Percentiles rank a stretch among this genome's conserved stretches.
Conservation (phyloP, 805 yeast genomes). For the Wickerhamiella vanderwaltii region DNA sequence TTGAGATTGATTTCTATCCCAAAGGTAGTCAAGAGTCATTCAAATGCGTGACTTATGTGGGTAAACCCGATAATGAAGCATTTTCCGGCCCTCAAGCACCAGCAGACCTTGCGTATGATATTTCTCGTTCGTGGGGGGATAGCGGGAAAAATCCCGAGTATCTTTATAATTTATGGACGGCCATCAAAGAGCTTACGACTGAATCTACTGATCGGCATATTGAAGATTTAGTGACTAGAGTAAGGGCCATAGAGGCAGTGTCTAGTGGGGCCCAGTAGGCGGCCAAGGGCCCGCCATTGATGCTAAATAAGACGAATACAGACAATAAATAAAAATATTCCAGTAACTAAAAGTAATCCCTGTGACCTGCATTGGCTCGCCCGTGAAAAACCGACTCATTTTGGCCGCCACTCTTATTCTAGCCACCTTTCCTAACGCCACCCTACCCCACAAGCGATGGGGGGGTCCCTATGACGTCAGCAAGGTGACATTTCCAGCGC, state of each 20-base stretch:
- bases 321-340: no score
- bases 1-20: slow-evolving; percentile 51
- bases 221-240: slow-evolving; percentile 27
- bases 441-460: no score
- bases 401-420: no score
- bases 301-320: no score
- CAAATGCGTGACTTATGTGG: slow-evolving; percentile 62
- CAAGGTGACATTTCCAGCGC: no score
- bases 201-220: slow-evolving; percentile 34
- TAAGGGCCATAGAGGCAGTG: slow-evolving; percentile 16
- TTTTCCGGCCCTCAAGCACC: slow-evolving; percentile 73
- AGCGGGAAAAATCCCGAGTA: slow-evolving; percentile 75
- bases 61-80: slow-evolving; percentile 67
- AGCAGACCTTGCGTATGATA: slow-evolving; percentile 46
- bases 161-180: slow-evolving; percentile 39
- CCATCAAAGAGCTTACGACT: slow-evolving; percentile 35
- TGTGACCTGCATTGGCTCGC: no score
- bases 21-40: slow-evolving; percentile 28
- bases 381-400: no score
- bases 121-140: slow-evolving; percentile 52
- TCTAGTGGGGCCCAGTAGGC: no score
- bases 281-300: no score
- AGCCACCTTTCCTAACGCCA: no score
- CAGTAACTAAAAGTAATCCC: no score
- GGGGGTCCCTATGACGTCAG: no score